A percentile compares a stretch with the other conserved stretches of the same genome.
phyloP scores from a whole-genome alignment of 2,329 filamentous ascomycete species.

The Fusarium bulbicola region DNA sequence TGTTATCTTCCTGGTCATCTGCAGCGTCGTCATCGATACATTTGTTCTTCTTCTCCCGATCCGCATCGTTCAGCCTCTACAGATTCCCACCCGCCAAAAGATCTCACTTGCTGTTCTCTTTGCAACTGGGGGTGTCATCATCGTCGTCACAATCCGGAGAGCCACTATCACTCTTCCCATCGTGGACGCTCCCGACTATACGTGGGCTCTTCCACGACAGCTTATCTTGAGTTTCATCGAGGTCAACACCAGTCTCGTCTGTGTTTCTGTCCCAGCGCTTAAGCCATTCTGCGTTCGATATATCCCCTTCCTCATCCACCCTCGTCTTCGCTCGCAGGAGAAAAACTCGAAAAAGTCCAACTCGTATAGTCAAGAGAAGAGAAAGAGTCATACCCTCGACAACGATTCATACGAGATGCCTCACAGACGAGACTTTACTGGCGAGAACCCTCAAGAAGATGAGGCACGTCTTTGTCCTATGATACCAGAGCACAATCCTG shows the following conservation, averaged over 20 bases:
- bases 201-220: conserved; percentile 40
- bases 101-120: conserved; percentile 59
- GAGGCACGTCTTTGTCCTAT: conserved; percentile 35
- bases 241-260: conserved; percentile 59
- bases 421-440: conserved; percentile 25
- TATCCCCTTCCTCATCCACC: conserved; percentile 39
- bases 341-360: conserved; percentile 24
- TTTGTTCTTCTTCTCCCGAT: conserved; percentile 57
- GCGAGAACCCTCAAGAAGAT: conserved; percentile 34
- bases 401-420: conserved; percentile 39
- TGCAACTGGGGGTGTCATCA: conserved; percentile 47
- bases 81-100: conserved; percentile 59
- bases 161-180: conserved; percentile 41
- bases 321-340: conserved; percentile 37
- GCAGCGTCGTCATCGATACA: conserved; percentile 58
- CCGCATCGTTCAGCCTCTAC: conserved; percentile 53
- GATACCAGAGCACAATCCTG: conserved; percentile 7
- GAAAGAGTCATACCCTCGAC: conserved; percentile 24
- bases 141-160: conserved; percentile 42
- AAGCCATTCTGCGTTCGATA: conserved; percentile 57
- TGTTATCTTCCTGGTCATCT: conserved; percentile 37
- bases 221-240: conserved; percentile 58
- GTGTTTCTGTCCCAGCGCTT: conserved; percentile 59
- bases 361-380: conserved; percentile 27
- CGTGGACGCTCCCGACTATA: conserved; percentile 37